A percentile compares a stretch with the other conserved stretches of the same genome.
Evolutionary conservation across 768 basidiomycete genomes (phyloP).

Genomic region (Rhizopogon sp.): DNA sequence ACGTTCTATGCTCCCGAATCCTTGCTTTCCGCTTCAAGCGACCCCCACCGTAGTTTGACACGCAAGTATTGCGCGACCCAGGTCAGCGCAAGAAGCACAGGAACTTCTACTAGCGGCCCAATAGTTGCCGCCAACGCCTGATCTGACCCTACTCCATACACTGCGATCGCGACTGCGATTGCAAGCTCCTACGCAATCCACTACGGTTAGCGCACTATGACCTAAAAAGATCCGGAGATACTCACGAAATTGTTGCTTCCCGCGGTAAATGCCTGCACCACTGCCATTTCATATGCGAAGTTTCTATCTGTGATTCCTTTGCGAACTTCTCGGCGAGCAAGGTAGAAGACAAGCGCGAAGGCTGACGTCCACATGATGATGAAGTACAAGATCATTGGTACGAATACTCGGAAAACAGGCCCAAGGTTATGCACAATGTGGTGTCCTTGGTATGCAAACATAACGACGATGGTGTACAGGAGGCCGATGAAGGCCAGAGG

Average conservation of each 20-base stretch:
- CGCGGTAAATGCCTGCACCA: conserved; percentile 76
- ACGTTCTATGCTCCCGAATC: background rate
- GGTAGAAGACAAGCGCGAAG: conserved; percentile 50
- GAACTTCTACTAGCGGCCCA: conserved; percentile 76
- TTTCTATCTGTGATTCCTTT: conserved; percentile 4
- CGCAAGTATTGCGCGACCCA: conserved; percentile 54
- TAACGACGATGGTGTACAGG: conserved; percentile 74
- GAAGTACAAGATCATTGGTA: conserved; percentile 79
- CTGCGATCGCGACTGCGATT: conserved; percentile 75
- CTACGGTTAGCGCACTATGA: background rate
- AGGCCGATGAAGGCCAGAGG: conserved; percentile 71
- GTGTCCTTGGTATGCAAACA: conserved; percentile 68
- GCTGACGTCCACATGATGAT: conserved; percentile 67
- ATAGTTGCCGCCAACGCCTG: conserved; percentile 81
- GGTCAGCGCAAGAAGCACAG: conserved; percentile 64
- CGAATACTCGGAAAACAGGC: conserved; percentile 74
- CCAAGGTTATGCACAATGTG: conserved; percentile 72
- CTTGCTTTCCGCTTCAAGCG: background rate
- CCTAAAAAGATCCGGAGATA: background rate
- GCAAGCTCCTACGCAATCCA: conserved; percentile 56
- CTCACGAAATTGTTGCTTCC: conserved; percentile 74
- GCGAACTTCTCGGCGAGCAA: conserved; percentile 31
- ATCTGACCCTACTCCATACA: conserved; percentile 72
- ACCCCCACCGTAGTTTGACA: conserved; percentile 35
- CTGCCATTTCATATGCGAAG: conserved; percentile 65